Percentiles rank a stretch among this genome's conserved stretches.
Evolutionary conservation across 2,329 filamentous ascomycete genomes (phyloP).

Genomic region (Sporothrix phasma): DNA sequence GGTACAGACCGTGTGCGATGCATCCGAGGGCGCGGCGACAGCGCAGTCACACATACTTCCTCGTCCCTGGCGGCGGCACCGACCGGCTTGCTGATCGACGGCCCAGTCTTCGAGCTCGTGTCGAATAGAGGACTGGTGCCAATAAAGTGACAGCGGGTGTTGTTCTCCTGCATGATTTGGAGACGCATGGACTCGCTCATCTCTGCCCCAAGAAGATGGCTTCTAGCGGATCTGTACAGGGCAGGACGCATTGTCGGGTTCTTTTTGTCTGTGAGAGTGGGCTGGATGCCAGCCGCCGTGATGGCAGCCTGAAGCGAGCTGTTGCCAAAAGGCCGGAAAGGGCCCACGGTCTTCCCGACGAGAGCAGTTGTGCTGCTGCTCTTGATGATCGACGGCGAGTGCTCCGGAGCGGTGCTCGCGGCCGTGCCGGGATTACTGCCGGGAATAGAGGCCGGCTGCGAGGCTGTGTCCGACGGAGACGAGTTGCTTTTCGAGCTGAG

Average conservation of each 20-base stretch:
- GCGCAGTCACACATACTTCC: background rate
- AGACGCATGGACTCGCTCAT: conserved; percentile 4
- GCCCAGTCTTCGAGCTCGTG: background rate
- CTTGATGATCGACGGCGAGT: background rate
- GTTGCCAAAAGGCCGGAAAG: background rate
- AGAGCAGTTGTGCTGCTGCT: background rate
- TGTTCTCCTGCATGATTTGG: conserved; percentile 13
- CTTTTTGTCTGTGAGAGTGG: background rate
- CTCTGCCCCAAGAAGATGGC: conserved; percentile 9
- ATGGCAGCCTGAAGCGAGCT: background rate
- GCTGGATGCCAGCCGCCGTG: background rate
- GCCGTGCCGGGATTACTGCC: background rate
- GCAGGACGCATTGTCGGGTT: background rate
- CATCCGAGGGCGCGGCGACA: background rate
- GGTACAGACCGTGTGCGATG: conserved; percentile 14
- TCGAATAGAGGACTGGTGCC: background rate
- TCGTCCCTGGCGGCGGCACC: background rate
- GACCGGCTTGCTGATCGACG: background rate
- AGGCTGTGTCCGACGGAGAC: background rate
- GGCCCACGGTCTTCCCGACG: conserved; percentile 6
- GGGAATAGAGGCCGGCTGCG: background rate
- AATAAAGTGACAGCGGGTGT: conserved; percentile 8
- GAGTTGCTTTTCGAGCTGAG: no score
- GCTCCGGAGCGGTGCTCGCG: background rate
- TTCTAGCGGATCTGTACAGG: background rate